These are phyloP conservation scores for Leonotis leonurus DNA, from an alignment of 257 asterid genomes.

Conservation along the genomic window DNA sequence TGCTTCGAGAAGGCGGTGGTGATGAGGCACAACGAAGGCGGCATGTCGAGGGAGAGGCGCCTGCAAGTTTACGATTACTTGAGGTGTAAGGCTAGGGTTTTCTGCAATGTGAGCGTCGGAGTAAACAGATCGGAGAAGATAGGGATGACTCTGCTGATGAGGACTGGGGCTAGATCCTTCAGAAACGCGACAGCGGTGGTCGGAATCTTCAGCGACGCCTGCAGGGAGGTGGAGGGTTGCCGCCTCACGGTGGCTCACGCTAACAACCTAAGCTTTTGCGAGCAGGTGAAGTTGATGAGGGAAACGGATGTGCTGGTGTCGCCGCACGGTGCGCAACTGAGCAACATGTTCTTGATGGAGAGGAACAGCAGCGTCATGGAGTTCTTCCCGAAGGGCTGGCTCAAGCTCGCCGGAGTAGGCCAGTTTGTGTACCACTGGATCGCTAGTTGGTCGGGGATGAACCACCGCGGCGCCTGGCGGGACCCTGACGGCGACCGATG, in stretches of 20 bases:
- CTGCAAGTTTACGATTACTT: slow-evolving; percentile 51
- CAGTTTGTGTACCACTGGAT: slow-evolving; percentile 76
- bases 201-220: slow-evolving; percentile 39
- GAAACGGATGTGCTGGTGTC: slow-evolving; percentile 53
- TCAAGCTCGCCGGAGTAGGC: slow-evolving; percentile 65
- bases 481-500: slow-evolving; percentile 47
- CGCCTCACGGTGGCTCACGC: slow-evolving; percentile 50
- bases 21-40: slow-evolving; percentile 85
- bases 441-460: slow-evolving; percentile 78
- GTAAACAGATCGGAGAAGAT: no score
- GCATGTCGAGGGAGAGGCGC: slow-evolving; percentile 59
- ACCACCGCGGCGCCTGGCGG: slow-evolving; percentile 77
- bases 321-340: slow-evolving; percentile 78
- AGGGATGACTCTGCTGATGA: slow-evolving; percentile 64
- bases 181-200: slow-evolving; percentile 48
- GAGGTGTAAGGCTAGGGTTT: slow-evolving; percentile 58
- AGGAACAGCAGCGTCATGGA: slow-evolving; percentile 69
- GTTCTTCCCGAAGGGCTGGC: slow-evolving; percentile 81
- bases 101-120: slow-evolving; percentile 36
- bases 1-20: slow-evolving; percentile 64
- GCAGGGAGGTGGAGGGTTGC: slow-evolving; percentile 44
- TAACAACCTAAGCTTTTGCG: slow-evolving; percentile 54
- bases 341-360: slow-evolving; percentile 68
- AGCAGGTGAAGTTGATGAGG: slow-evolving; percentile 70
- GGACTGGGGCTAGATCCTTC: slow-evolving; percentile 66